Evolutionary conservation across 148 eudicot species (phyloP).

Genomic region (Polygonum maritimum): DNA sequence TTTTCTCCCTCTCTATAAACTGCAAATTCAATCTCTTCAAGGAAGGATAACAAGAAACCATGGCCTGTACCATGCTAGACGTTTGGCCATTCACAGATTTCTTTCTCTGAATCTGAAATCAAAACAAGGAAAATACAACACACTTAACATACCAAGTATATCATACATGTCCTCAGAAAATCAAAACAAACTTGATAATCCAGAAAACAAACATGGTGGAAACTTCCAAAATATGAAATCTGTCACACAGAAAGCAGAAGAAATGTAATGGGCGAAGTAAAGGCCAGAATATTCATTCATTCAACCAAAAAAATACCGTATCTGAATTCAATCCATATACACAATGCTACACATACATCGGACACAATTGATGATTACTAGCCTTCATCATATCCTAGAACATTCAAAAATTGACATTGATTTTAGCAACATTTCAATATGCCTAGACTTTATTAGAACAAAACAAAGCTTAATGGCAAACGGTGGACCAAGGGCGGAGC

Average conservation of each 20-base stretch:
- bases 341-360: too few relatives aligned
- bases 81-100: conserved; percentile 31
- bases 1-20: conserved; percentile 31
- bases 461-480: neutral
- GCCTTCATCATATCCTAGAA: neutral
- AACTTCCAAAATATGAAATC: too few relatives aligned
- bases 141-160: neutral
- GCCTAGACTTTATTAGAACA: neutral
- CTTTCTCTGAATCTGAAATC: conserved; percentile 43
- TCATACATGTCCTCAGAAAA: too few relatives aligned
- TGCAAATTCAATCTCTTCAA: conserved; percentile 60
- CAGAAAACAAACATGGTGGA: too few relatives aligned
- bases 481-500: neutral
- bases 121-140: conserved; percentile 6
- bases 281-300: too few relatives aligned
- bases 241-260: too few relatives aligned
- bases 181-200: too few relatives aligned
- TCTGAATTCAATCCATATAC: too few relatives aligned
- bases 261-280: too few relatives aligned
- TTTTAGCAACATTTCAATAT: neutral
- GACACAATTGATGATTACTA: neutral
- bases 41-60: conserved; percentile 28
- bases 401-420: neutral
- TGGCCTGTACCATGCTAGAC: conserved; percentile 19
- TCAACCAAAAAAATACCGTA: too few relatives aligned